Evolutionary conservation across 1,284 basidiomycete genomes (phyloP).

Genomic region (Melampsora medusae): DNA sequence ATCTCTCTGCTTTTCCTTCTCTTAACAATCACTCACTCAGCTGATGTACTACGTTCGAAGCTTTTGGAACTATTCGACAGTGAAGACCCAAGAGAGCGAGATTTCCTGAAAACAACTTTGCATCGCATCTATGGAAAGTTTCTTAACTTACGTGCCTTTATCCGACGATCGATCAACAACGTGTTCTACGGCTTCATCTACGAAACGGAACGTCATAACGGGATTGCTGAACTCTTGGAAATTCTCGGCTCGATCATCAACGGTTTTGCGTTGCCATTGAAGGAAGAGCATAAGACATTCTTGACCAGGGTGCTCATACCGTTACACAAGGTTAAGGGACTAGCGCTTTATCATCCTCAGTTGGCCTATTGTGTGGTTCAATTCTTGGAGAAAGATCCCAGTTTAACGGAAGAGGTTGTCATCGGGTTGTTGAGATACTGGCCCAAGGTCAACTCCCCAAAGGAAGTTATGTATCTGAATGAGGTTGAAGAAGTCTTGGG

Average conservation of each 20-base stretch:
- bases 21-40: neutral
- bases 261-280: constrained; percentile 94
- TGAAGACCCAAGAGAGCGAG: constrained; percentile 96
- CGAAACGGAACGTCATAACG: constrained; percentile 98
- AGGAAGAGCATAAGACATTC: constrained; percentile 99
- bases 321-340: constrained; percentile 93
- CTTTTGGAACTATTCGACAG: constrained; percentile 98
- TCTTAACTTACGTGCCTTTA: constrained; percentile 95
- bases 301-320: constrained; percentile 93
- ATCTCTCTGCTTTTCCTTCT: neutral
- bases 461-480: constrained; percentile 99
- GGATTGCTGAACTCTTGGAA: constrained; percentile 95
- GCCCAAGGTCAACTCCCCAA: constrained; percentile 99
- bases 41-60: constrained; percentile 52
- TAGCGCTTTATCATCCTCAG: constrained; percentile 96
- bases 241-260: constrained; percentile 99
- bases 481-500: constrained; percentile 94
- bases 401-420: constrained; percentile 91
- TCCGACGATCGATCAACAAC: constrained; percentile 98
- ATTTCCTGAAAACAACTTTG: constrained; percentile 97
- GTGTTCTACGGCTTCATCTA: constrained; percentile 99
- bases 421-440: constrained; percentile 91
- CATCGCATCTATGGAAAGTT: constrained; percentile 99
- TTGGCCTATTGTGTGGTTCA: constrained; percentile 98
- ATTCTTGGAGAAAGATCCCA: constrained; percentile 94